These are phyloP conservation scores for Hondaea fermentalgiana DNA, from an alignment of 108 stramenopile species.

Conservation along the genomic window DNA sequence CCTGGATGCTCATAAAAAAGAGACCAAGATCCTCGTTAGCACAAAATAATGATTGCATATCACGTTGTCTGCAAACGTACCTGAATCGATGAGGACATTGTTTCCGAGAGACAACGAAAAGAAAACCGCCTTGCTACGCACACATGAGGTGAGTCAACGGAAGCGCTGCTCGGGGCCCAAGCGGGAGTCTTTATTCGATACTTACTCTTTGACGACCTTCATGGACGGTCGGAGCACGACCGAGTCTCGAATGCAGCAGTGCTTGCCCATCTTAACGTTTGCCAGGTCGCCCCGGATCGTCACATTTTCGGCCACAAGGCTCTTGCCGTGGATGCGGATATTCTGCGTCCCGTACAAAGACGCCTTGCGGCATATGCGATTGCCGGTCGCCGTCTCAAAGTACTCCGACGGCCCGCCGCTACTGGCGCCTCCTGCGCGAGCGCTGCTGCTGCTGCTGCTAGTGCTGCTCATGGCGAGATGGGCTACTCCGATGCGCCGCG, in stretches of 20 bases:
- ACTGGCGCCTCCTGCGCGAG: too few species aligned
- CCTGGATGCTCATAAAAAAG: neutral
- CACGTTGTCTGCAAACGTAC: neutral
- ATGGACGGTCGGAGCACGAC: neutral
- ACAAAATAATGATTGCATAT: neutral
- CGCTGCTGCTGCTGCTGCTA: too few species aligned
- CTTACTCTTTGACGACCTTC: neutral
- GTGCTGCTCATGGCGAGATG: too few species aligned
- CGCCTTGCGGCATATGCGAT: neutral
- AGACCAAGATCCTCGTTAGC: neutral
- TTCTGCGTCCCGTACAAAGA: neutral
- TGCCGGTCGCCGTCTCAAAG: constrained; percentile 10
- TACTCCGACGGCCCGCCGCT: neutral
- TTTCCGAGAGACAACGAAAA: neutral
- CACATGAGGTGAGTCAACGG: neutral
- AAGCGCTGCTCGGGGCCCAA: neutral
- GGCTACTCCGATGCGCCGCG: too few species aligned
- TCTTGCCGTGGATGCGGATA: constrained; percentile 7
- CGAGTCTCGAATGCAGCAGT: neutral
- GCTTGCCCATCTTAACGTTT: neutral
- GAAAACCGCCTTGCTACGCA: neutral
- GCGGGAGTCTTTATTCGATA: neutral
- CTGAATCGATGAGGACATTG: neutral
- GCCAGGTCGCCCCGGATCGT: neutral
- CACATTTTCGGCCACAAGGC: neutral